Evolutionary conservation across 2,329 filamentous ascomycete genomes (phyloP), one percentile per base, ranked within the genome.

Genomic region (Sclerotinia borealis): DNA sequence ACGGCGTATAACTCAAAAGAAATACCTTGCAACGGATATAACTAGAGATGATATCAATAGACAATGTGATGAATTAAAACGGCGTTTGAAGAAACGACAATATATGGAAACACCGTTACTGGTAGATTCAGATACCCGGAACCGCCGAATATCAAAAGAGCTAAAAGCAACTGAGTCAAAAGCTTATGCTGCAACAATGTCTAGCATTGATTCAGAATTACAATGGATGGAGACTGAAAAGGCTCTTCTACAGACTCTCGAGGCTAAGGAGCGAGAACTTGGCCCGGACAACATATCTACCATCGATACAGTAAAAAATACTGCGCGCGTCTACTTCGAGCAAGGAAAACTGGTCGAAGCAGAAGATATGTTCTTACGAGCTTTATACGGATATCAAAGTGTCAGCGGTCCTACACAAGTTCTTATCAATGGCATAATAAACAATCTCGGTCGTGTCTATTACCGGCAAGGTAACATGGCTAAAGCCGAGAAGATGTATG

Each of bases 401-500:
- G 63, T 51, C 9, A 45, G 39, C 22, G 63, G 63, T 13, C n/a
- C 43, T 10, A 60, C 63, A 22, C 65, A 66, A 54, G 48, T 50
- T 11, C 59, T 52, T 17, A 65, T 64, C 2, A 64, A 61, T 37
- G 45, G 47, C 6, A 59, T 51, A 31, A 47, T 63, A 19, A 54
- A 66, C 31, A 60, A 63, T 22, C 63, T 66, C 11, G 63, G 65
- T 8, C 25, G 11, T 36, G 27, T 65, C 19, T 66, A 66, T 47
- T 29, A 29, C 7, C 25, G 51, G 13, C 63, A 66, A 41, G 63
- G 58, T 15, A 48, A 59, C 37, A 48, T 65, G n/a, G 45, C 45
- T 29, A 48, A 64, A 45, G 62, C 64, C 19, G 68, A 74, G 66
- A 63, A 65, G 0, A 75, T 75, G 68, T 75, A 69, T 29, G 3